Evolutionary conservation across 169 alveolate species (phyloP).

Genomic region (Plasmodium berghei): DNA sequence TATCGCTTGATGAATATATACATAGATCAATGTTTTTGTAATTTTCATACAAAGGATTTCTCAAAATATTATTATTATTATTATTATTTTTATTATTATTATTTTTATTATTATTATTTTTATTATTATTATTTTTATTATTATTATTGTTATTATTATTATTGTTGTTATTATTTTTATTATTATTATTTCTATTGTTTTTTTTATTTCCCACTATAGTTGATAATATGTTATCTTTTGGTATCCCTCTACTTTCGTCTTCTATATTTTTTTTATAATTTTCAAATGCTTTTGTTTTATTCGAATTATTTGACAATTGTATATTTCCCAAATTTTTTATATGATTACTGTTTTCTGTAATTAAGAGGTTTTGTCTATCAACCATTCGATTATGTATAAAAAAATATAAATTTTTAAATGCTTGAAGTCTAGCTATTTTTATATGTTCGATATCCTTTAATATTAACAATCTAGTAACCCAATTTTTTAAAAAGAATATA

Average conservation of each 20-base stretch:
- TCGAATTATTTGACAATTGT: not conserved
- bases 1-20: conserved; percentile 61
- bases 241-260: not conserved
- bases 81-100: not conserved
- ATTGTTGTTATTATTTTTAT: not conserved
- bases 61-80: not conserved
- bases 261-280: too few species aligned
- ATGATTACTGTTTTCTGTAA: too few species aligned
- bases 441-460: conserved; percentile 70
- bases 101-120: not conserved
- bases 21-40: conserved; percentile 29
- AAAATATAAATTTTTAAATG: conserved; percentile 56
- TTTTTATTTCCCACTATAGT: not conserved
- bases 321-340: not conserved
- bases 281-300: not conserved
- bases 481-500: conserved; percentile 60
- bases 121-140: not conserved
- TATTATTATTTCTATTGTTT: not conserved
- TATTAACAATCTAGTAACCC: conserved; percentile 57
- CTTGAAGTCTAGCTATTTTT: conserved; percentile 68
- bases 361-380: not conserved
- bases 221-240: not conserved
- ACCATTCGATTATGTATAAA: conserved; percentile 60
- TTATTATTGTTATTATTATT: not conserved
- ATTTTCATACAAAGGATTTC: conserved; percentile 20